Conservation (phyloP, 1,284 basidiomycete genomes). For the Xerocomus amazonicus region DNA sequence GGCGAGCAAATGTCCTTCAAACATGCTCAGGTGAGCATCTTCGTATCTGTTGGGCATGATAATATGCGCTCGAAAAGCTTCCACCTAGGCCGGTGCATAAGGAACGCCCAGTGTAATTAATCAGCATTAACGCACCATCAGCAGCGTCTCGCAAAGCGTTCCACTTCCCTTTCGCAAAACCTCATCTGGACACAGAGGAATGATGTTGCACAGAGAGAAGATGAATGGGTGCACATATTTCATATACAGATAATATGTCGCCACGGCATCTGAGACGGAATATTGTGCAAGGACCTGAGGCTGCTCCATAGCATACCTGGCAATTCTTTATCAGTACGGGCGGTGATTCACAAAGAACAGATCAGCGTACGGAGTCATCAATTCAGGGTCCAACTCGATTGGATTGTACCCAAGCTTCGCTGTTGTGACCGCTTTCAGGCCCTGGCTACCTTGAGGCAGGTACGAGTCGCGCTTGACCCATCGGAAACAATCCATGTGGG, state of each 20-base stretch:
- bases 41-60: constrained; percentile 99
- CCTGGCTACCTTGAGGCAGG: constrained; percentile 96
- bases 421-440: constrained; percentile 96
- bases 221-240: constrained; percentile 99
- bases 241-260: constrained; percentile 99
- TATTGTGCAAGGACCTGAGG: constrained; percentile 95
- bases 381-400: constrained; percentile 95
- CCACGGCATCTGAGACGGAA: constrained; percentile 99
- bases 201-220: constrained; percentile 99
- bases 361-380: constrained; percentile 91
- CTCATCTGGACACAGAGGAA: constrained; percentile 95
- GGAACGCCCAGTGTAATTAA: not conserved
- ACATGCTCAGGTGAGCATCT: constrained; percentile 89
- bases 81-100: constrained; percentile 61
- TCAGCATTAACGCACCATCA: constrained; percentile 72
- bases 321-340: constrained; percentile 1
- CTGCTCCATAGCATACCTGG: constrained; percentile 93
- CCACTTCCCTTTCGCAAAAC: constrained; percentile 95
- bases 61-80: constrained; percentile 88
- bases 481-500: constrained; percentile 99
- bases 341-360: not conserved
- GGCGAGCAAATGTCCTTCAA: constrained; percentile 92
- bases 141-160: constrained; percentile 94
- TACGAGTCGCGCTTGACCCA: constrained; percentile 99
- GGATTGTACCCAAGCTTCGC: constrained; percentile 97